Evolutionary conservation across 495 filamentous ascomycete genomes (phyloP).

Genomic region (Neurospora sp.): DNA sequence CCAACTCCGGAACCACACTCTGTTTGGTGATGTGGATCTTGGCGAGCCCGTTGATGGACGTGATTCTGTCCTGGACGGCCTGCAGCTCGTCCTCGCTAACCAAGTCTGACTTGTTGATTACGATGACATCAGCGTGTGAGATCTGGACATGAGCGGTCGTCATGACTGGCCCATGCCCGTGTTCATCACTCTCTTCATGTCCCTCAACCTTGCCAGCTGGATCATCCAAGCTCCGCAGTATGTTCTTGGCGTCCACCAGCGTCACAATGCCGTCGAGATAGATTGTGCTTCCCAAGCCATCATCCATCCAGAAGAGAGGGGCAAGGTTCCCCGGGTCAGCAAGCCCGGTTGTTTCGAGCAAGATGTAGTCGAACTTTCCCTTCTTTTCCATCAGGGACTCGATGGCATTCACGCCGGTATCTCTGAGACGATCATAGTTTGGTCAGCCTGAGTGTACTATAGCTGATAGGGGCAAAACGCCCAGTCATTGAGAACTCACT

Average conservation of each 20-base stretch:
- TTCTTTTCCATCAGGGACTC: slow-evolving; percentile 93
- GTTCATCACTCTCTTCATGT: slow-evolving; percentile 39
- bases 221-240: slow-evolving; percentile 70
- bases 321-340: slow-evolving; percentile 95
- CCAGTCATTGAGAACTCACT: slow-evolving; percentile 38
- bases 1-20: slow-evolving; percentile 67
- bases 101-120: slow-evolving; percentile 90
- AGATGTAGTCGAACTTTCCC: slow-evolving; percentile 93
- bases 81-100: slow-evolving; percentile 61
- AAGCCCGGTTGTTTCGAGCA: slow-evolving; percentile 91
- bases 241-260: slow-evolving; percentile 89
- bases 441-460: not conserved
- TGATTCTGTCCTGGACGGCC: slow-evolving; percentile 52
- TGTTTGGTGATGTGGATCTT: slow-evolving; percentile 72
- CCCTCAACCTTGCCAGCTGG: slow-evolving; percentile 49
- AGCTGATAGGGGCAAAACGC: not conserved
- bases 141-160: slow-evolving; percentile 95
- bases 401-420: slow-evolving; percentile 84
- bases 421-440: slow-evolving; percentile 37
- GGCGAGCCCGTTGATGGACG: slow-evolving; percentile 81
- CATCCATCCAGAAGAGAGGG: slow-evolving; percentile 94
- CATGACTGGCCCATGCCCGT: slow-evolving; percentile 46
- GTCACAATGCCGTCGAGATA: slow-evolving; percentile 97
- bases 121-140: slow-evolving; percentile 89
- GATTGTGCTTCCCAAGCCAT: slow-evolving; percentile 84